Percentiles rank a stretch among this genome's conserved stretches.
Conservation (phyloP, 2,329 filamentous ascomycete genomes). For the Diaporthe sp. region DNA sequence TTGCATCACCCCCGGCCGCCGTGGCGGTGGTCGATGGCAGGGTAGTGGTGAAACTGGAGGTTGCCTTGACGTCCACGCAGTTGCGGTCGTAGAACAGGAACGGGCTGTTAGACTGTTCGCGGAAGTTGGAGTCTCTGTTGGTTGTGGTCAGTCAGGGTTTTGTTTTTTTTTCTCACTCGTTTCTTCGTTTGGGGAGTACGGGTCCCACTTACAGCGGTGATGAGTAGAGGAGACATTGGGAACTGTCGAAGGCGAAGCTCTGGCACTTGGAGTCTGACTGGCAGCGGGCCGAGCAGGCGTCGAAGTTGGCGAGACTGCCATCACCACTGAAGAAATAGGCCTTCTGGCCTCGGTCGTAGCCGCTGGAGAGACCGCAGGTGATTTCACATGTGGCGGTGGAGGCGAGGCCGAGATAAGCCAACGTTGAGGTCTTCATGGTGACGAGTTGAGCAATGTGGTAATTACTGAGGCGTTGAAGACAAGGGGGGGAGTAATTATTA, state of each 20-base stretch:
- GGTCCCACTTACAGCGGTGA: slow-evolving; percentile 35
- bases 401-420: neutral
- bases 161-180: neutral
- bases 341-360: slow-evolving; percentile 38
- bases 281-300: slow-evolving; percentile 35
- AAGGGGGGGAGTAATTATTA: neutral
- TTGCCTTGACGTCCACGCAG: slow-evolving; percentile 35
- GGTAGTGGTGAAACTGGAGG: slow-evolving; percentile 35
- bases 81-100: slow-evolving; percentile 41
- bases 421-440: slow-evolving; percentile 20
- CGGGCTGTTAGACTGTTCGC: slow-evolving; percentile 36
- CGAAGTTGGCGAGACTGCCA: slow-evolving; percentile 37
- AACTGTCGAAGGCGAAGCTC: slow-evolving; percentile 37
- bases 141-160: neutral
- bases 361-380: slow-evolving; percentile 36
- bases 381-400: slow-evolving; percentile 18
- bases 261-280: slow-evolving; percentile 32
- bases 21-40: slow-evolving; percentile 20
- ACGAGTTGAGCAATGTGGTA: neutral
- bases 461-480: neutral
- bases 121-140: slow-evolving; percentile 38
- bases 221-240: slow-evolving; percentile 36
- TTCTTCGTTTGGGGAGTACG: too few species aligned
- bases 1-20: neutral
- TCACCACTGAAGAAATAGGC: slow-evolving; percentile 41